Evolutionary conservation across 2,329 filamentous ascomycete genomes (phyloP).

Genomic region (Cladosporium sphaerospermum): DNA sequence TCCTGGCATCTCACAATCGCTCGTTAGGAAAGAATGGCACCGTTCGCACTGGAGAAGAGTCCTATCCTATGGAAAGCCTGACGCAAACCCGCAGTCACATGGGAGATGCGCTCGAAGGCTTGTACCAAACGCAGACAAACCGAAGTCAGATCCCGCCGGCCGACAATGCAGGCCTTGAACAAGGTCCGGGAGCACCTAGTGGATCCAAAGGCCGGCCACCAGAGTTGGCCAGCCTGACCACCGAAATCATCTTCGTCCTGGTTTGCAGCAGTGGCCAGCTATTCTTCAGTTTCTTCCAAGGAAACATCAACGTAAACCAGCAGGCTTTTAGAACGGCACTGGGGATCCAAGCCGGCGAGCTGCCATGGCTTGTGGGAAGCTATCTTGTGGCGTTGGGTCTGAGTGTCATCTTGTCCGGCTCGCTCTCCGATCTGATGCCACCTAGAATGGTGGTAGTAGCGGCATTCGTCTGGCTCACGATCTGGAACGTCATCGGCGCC

Average conservation of each 20-base stretch:
- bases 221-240: conserved; percentile 35
- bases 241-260: conserved; percentile 37
- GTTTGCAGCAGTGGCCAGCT: conserved; percentile 40
- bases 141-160: conserved; percentile 1
- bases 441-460: conserved; percentile 38
- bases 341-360: conserved; percentile 34
- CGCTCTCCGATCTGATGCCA: conserved; percentile 37
- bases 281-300: conserved; percentile 38
- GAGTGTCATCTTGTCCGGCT: conserved; percentile 35
- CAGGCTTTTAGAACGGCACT: conserved; percentile 33
- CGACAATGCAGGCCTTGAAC: neutral
- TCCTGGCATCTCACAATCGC: neutral
- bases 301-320: conserved; percentile 38
- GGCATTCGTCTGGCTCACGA: conserved; percentile 38
- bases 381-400: conserved; percentile 38
- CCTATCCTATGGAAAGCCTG: conserved; percentile 4
- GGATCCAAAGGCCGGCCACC: conserved; percentile 23
- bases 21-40: neutral
- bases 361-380: conserved; percentile 40
- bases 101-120: conserved; percentile 8
- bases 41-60: neutral
- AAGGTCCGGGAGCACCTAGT: neutral
- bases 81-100: conserved; percentile 7
- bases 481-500: conserved; percentile 36
- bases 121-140: conserved; percentile 7